These are phyloP conservation scores for Xylariaceae sp. DNA, from an alignment of 2,329 filamentous ascomycete genomes.

Conservation along the genomic window DNA sequence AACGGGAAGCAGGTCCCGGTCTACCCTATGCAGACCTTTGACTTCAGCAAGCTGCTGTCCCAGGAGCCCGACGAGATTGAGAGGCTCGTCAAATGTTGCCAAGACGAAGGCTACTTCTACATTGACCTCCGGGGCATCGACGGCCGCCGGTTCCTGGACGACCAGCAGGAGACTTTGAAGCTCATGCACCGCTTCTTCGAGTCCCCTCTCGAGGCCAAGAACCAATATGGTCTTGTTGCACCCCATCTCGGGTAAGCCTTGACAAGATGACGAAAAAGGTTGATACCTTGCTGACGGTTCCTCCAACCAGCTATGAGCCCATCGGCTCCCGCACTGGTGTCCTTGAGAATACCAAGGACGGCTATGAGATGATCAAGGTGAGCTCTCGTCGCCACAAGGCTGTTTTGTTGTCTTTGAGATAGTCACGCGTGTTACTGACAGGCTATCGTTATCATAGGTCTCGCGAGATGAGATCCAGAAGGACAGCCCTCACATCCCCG, in stretches of 20 bases:
- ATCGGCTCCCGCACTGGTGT: conserved; percentile 45
- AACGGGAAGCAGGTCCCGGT: conserved; percentile 45
- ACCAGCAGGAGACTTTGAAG: conserved; percentile 46
- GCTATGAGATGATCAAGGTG: conserved; percentile 49
- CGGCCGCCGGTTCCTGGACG: conserved; percentile 46
- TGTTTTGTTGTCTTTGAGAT: too few relatives aligned
- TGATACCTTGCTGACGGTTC: conserved; percentile 2
- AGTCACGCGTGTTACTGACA: too few relatives aligned
- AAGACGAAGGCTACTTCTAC: conserved; percentile 51
- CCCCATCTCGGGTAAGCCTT: conserved; percentile 44
- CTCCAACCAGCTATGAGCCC: conserved; percentile 42
- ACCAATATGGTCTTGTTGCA: conserved; percentile 49
- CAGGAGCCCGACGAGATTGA: conserved; percentile 50
- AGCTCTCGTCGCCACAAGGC: background rate
- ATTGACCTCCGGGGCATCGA: conserved; percentile 49
- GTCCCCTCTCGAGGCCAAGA: conserved; percentile 48
- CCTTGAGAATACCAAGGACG: conserved; percentile 42
- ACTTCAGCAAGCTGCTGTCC: conserved; percentile 47
- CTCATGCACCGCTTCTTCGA: conserved; percentile 54
- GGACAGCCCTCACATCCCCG: conserved; percentile 41
- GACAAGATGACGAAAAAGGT: background rate
- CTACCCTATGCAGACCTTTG: conserved; percentile 47
- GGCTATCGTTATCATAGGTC: conserved; percentile 20
- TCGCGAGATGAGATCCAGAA: conserved; percentile 46
- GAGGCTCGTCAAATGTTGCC: conserved; percentile 44